Conservation (phyloP, 2,329 filamentous ascomycete genomes). For the Fragosphaeria purpurea region DNA sequence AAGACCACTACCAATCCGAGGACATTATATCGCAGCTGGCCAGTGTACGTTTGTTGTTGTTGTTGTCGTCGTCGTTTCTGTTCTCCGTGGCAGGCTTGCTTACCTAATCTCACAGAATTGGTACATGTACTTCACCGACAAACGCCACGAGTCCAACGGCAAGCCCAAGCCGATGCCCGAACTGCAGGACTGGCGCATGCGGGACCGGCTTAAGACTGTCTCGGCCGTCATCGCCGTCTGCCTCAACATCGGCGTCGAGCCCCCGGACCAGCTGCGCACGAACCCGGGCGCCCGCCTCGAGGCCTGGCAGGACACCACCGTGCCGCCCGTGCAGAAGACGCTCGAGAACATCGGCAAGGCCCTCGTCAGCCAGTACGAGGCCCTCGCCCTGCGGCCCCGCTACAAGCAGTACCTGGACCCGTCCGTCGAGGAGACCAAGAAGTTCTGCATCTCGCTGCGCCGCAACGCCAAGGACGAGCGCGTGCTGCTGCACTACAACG, state of each 20-base stretch:
- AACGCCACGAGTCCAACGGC: constrained; percentile 89
- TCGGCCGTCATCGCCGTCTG: constrained; percentile 91
- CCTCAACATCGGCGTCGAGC: constrained; percentile 94
- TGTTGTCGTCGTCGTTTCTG: background rate
- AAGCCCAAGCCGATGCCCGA: constrained; percentile 62
- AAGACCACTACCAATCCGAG: constrained; percentile 82
- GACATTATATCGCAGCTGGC: constrained; percentile 79
- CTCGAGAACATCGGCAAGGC: constrained; percentile 93
- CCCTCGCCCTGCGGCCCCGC: constrained; percentile 83
- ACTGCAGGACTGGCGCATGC: constrained; percentile 93
- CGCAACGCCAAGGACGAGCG: constrained; percentile 92
- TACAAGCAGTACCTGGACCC: constrained; percentile 97
- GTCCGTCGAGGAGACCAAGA: constrained; percentile 93
- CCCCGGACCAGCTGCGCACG: constrained; percentile 92
- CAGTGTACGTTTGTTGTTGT: constrained; percentile 46
- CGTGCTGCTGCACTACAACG: constrained; percentile 97
- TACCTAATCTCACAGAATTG: constrained; percentile 55
- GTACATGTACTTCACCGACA: constrained; percentile 99
- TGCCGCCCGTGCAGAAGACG: constrained; percentile 69
- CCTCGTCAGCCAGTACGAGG: constrained; percentile 94
- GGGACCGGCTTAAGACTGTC: constrained; percentile 90
- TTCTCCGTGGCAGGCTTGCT: background rate
- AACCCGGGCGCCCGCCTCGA: constrained; percentile 88
- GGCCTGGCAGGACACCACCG: constrained; percentile 90
- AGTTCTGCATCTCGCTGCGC: constrained; percentile 83